Base-by-base conservation (phyloP, 1,284 basidiomycete species). In the Ustilago curta region DNA sequence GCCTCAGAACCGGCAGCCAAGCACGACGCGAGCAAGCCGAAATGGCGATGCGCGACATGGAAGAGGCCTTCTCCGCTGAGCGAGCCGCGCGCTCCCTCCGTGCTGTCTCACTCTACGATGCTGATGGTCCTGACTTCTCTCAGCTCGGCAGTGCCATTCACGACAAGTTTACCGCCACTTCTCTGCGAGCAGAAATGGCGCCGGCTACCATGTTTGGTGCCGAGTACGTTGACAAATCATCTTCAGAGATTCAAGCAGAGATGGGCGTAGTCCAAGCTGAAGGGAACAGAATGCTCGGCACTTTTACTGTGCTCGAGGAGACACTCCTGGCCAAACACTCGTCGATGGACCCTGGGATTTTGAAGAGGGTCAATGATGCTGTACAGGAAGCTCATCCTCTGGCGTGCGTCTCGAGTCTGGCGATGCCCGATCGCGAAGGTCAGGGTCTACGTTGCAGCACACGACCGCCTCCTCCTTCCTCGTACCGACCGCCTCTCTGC, bases 171-270 rank as follows among this genome's bases (percentile, higher is more conserved):
- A 58, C 54, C 35, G 14, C 35, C 0, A 58, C 68, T 1, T 65
- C 68, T 7, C 18, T 54, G 18, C 66, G 71, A 3, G 45, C 62
- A 8, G 71, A 66, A 12, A 50, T 51, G 43, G 71, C 66, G 29
- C 58, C 70, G 4, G 53, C 61, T 0, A 58, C 58, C 29, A 59
- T 79, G 53, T 72, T 72, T 42, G 75, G 77, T 21, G 59, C 65
- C 32, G 71, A 77, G 64, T 79, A 80, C 50, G 62, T 57, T 5
- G 66, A 67, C 42, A 72, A 72, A 43, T 40, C 61, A 4, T 56
- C 69, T n/a, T 50, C 59, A n/a, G 79, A 81, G 59, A 74, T 81
- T 29, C 59, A 65, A 40, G 79, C 79, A 29, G 78, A 81, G 61
- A 79, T 79, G 14, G 50, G 56, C 25, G 76, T 79, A 16, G 77